These are phyloP conservation scores for Neopestalotiopsis sp. DNA, from an alignment of 2,329 filamentous ascomycete species.

Conservation along the genomic window DNA sequence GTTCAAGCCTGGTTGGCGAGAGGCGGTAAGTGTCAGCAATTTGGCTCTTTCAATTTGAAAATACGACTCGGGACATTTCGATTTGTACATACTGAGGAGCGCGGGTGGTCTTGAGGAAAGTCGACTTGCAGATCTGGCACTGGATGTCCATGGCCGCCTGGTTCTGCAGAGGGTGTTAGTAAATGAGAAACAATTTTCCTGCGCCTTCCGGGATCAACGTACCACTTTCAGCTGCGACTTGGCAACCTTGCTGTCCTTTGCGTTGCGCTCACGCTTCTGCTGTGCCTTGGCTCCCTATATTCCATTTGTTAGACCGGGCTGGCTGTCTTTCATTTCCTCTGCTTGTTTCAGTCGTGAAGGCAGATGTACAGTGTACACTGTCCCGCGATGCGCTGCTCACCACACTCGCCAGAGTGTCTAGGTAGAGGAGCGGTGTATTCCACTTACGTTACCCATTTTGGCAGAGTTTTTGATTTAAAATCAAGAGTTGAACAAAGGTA, in stretches of 20 bases:
- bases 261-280: constrained; percentile 76
- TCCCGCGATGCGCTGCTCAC: background rate
- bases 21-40: background rate
- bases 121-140: constrained; percentile 78
- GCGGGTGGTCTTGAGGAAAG: constrained; percentile 79
- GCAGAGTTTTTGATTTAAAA: background rate
- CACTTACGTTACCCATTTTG: constrained; percentile 35
- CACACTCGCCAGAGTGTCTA: background rate
- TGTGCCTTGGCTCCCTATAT: constrained; percentile 67
- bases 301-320: constrained; percentile 2
- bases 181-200: background rate
- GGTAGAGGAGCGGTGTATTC: background rate
- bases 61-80: background rate
- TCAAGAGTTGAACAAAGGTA: background rate
- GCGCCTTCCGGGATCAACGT: constrained; percentile 40
- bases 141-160: constrained; percentile 76
- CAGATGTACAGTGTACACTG: background rate
- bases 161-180: constrained; percentile 57
- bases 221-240: constrained; percentile 75
- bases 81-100: constrained; percentile 64
- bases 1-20: constrained; percentile 61
- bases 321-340: background rate
- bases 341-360: background rate
- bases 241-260: constrained; percentile 63
- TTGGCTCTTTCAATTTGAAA: background rate